Percentiles rank a stretch among this genome's conserved stretches.
Conservation (phyloP, 169 alveolate genomes). For the Theileria parva region DNA sequence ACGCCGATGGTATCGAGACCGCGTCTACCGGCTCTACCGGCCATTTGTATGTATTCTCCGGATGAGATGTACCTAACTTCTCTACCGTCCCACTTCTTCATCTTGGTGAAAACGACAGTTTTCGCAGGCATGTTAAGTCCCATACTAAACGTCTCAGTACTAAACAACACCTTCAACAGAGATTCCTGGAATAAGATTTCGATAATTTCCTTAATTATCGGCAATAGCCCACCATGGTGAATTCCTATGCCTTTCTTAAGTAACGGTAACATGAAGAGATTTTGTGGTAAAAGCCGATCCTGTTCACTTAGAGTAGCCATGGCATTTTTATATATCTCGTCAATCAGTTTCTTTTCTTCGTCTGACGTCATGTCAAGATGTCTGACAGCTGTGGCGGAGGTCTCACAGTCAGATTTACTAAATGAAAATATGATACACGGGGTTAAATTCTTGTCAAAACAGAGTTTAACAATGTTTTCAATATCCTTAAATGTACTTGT, state of each 20-base stretch:
- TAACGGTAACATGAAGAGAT: conserved; percentile 88
- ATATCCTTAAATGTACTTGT: conserved; percentile 80
- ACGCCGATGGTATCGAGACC: conserved; percentile 97
- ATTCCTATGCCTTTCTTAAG: conserved; percentile 95
- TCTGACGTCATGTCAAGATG: conserved; percentile 77
- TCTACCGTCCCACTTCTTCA: conserved; percentile 94
- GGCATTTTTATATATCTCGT: conserved; percentile 93
- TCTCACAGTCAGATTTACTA: conserved; percentile 96
- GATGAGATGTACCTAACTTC: conserved; percentile 90
- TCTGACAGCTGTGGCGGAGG: conserved; percentile 88
- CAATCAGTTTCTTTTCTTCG: conserved; percentile 88
- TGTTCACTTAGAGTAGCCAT: conserved; percentile 95
- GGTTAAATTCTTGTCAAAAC: conserved; percentile 87
- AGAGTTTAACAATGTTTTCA: conserved; percentile 90
- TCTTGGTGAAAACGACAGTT: conserved; percentile 95
- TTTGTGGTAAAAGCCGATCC: conserved; percentile 91
- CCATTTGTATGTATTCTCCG: conserved; percentile 95
- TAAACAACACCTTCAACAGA: conserved; percentile 91
- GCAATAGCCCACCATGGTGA: conserved; percentile 98
- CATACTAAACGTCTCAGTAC: conserved; percentile 98
- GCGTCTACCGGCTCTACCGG: conserved; percentile 97
- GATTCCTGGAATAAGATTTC: conserved; percentile 96
- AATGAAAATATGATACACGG: conserved; percentile 97
- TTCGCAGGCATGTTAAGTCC: conserved; percentile 99
- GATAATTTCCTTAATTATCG: conserved; percentile 94